Conservation (phyloP, 371 early-diverging fungal species). For the Mortierella sp. region DNA sequence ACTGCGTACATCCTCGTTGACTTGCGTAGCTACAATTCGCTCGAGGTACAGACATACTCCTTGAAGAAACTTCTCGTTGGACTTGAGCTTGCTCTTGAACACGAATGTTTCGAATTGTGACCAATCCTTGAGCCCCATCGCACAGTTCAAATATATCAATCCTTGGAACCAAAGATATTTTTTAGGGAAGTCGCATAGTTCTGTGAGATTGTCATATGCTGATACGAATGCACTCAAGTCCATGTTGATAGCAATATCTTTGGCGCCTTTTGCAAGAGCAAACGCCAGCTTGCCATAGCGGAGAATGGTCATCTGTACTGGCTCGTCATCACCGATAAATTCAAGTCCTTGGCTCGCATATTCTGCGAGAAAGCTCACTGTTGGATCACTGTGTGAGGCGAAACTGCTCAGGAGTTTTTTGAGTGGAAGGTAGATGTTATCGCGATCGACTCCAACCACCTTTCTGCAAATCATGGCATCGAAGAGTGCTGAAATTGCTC, state of each 20-base stretch:
- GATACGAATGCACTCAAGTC: background rate
- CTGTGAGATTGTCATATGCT: background rate
- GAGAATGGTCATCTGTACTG: background rate
- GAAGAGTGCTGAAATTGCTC: background rate
- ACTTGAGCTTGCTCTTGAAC: too few relatives aligned
- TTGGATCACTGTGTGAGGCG: background rate
- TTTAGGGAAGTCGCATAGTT: background rate
- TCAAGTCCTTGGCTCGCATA: constrained; percentile 6
- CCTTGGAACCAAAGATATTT: background rate
- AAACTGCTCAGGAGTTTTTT: background rate
- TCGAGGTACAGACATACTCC: too few relatives aligned
- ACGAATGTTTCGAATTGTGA: too few relatives aligned
- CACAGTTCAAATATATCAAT: background rate
- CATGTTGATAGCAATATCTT: background rate
- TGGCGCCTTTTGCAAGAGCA: background rate
- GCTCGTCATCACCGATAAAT: constrained; percentile 1
- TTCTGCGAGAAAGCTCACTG: constrained; percentile 2
- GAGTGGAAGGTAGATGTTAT: background rate
- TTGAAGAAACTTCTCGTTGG: too few relatives aligned
- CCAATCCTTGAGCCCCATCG: too few relatives aligned
- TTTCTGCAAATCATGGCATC: constrained; percentile 3
- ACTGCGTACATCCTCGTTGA: background rate
- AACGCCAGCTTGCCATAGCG: constrained; percentile 1
- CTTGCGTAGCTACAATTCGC: background rate
- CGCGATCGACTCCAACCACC: constrained; percentile 4